These are phyloP conservation scores for Phoenix dactylifera DNA, from an alignment of 176 grass and related monocot species.

Conservation along the genomic window DNA sequence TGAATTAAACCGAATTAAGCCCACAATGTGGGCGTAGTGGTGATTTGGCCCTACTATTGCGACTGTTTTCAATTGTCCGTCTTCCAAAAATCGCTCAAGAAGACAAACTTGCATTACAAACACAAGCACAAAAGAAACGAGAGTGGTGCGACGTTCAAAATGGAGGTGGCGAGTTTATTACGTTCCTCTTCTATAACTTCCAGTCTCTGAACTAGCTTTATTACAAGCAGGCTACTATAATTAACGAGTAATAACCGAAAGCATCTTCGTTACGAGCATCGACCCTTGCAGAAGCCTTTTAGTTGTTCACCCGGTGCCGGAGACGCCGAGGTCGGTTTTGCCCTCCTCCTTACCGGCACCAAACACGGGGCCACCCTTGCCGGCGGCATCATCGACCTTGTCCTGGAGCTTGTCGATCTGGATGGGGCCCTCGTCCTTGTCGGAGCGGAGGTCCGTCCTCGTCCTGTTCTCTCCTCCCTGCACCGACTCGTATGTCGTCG, in stretches of 20 bases:
- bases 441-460: slow-evolving; percentile 31
- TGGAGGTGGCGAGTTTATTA: too few species aligned
- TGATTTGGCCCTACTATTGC: too few species aligned
- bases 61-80: too few species aligned
- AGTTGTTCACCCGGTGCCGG: slow-evolving; percentile 17
- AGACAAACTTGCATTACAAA: too few species aligned
- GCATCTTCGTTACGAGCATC: not conserved
- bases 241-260: not conserved
- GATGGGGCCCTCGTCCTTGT: slow-evolving; percentile 50
- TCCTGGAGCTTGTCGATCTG: slow-evolving; percentile 59
- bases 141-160: too few species aligned
- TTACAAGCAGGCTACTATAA: too few species aligned
- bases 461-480: slow-evolving; percentile 43
- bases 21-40: too few species aligned
- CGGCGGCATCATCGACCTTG: slow-evolving; percentile 41
- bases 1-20: too few species aligned
- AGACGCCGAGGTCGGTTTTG: slow-evolving; percentile 32
- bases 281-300: not conserved
- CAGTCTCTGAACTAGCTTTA: too few species aligned
- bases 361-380: slow-evolving; percentile 22
- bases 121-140: too few species aligned
- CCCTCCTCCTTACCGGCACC: slow-evolving; percentile 29
- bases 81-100: too few species aligned
- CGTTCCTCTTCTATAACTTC: too few species aligned
- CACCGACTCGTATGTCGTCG: slow-evolving; percentile 63